Percentiles rank a stretch among this genome's conserved stretches.
Conservation (phyloP, 352 stramenopile species). For the Pythium volutum region DNA sequence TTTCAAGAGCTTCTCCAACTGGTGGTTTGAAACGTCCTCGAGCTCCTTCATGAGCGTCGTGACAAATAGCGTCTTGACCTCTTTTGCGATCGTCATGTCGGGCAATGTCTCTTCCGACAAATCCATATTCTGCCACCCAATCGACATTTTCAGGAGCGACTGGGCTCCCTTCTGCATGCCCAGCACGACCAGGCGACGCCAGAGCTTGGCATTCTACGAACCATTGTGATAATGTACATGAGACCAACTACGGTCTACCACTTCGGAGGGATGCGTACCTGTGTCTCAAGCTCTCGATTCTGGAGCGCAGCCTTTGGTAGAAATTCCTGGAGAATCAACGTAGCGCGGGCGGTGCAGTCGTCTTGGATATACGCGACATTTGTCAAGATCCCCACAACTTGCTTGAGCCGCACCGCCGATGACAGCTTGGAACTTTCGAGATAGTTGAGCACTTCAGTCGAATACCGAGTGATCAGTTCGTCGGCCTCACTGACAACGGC, state of each 20-base stretch:
- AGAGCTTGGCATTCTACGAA: constrained; percentile 51
- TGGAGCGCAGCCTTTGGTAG: constrained; percentile 44
- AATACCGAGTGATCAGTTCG: constrained; percentile 60
- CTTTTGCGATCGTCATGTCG: constrained; percentile 29
- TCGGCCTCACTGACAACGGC: constrained; percentile 56
- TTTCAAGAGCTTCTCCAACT: constrained; percentile 53
- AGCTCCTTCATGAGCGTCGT: constrained; percentile 52
- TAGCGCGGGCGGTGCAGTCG: constrained; percentile 47
- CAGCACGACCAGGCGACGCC: constrained; percentile 43
- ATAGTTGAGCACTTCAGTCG: constrained; percentile 54
- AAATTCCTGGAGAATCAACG: constrained; percentile 55
- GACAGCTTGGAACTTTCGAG: constrained; percentile 64
- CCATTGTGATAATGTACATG: too few relatives aligned
- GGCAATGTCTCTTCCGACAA: constrained; percentile 47
- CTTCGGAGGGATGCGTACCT: constrained; percentile 36
- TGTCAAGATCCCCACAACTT: constrained; percentile 63
- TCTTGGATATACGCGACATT: constrained; percentile 72
- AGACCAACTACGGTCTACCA: too few relatives aligned
- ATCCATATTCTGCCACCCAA: constrained; percentile 63
- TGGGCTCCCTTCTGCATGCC: constrained; percentile 59
- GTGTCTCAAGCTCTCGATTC: constrained; percentile 35
- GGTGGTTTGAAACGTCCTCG: constrained; percentile 42
- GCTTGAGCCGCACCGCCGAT: constrained; percentile 54
- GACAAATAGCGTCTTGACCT: constrained; percentile 45
- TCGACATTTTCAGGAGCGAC: constrained; percentile 67